Conservation (phyloP, 768 basidiomycete genomes). For the Boletus reticuloceps region DNA sequence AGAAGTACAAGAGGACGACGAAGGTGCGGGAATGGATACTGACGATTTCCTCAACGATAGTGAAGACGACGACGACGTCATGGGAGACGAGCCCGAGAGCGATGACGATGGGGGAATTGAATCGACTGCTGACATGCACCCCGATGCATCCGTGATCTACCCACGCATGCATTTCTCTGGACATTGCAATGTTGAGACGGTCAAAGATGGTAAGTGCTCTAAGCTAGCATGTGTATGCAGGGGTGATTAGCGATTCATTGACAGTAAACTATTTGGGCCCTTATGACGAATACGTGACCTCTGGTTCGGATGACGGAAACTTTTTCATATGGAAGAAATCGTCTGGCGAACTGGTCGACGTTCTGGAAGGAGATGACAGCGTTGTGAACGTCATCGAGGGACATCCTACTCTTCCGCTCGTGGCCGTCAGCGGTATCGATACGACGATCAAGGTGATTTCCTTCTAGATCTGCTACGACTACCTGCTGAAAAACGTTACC, state of each 20-base stretch:
- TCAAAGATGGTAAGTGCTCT: slow-evolving; percentile 73
- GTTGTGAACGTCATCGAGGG: slow-evolving; percentile 88
- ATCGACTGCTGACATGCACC: slow-evolving; percentile 21
- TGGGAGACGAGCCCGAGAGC: slow-evolving; percentile 29
- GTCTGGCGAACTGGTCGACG: slow-evolving; percentile 60
- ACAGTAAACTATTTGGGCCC: slow-evolving; percentile 84
- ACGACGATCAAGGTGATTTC: slow-evolving; percentile 69
- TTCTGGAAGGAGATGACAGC: slow-evolving; percentile 79
- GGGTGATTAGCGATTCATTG: slow-evolving; percentile 1
- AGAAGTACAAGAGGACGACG: slow-evolving; percentile 15
- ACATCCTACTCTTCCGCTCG: slow-evolving; percentile 71
- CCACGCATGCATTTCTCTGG: slow-evolving; percentile 67
- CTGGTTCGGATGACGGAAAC: slow-evolving; percentile 86
- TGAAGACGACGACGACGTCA: slow-evolving; percentile 25
- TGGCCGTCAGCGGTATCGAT: slow-evolving; percentile 90
- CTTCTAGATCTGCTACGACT: not conserved
- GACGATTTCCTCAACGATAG: slow-evolving; percentile 29
- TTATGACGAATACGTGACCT: slow-evolving; percentile 70
- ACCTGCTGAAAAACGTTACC: not conserved
- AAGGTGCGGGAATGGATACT: slow-evolving; percentile 28
- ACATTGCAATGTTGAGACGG: slow-evolving; percentile 75
- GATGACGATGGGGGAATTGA: slow-evolving; percentile 31
- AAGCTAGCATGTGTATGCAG: not conserved
- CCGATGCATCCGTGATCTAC: slow-evolving; percentile 50
- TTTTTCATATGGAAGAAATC: slow-evolving; percentile 85